Percentiles rank a stretch among this genome's conserved stretches.
These are phyloP conservation scores for Suillus discolor DNA, from an alignment of 768 basidiomycete genomes.

Conservation along the genomic window DNA sequence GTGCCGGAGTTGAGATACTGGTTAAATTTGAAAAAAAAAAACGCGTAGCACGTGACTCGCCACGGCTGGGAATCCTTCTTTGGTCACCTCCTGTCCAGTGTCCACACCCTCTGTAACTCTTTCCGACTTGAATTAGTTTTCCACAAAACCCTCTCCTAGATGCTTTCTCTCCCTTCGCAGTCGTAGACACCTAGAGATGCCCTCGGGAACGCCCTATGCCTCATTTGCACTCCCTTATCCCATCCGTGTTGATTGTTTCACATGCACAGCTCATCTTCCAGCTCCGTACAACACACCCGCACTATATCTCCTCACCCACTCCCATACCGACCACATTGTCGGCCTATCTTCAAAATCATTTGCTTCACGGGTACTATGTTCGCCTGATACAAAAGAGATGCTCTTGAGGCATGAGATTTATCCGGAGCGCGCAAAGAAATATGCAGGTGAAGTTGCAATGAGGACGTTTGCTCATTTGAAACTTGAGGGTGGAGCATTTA, in stretches of 20 bases:
- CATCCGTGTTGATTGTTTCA: constrained; percentile 89
- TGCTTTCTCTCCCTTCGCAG: not conserved
- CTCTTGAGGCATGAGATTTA: constrained; percentile 76
- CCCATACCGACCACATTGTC: constrained; percentile 84
- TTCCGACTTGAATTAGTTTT: not conserved
- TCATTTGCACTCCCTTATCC: constrained; percentile 77
- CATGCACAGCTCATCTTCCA: constrained; percentile 38
- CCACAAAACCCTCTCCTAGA: not conserved
- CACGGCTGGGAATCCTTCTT: not conserved
- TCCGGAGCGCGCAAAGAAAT: constrained; percentile 51
- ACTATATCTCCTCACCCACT: constrained; percentile 83
- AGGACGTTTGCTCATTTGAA: constrained; percentile 72
- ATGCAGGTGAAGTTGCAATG: constrained; percentile 18
- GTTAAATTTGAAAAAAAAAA: no score
- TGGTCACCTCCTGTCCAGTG: constrained; percentile 3
- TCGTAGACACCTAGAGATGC: constrained; percentile 48
- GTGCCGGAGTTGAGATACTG: no score
- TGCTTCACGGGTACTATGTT: constrained; percentile 73
- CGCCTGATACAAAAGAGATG: constrained; percentile 85
- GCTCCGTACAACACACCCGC: constrained; percentile 37
- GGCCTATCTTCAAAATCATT: constrained; percentile 81
- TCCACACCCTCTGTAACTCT: not conserved
- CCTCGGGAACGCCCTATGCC: constrained; percentile 74
- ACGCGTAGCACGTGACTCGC: not conserved
- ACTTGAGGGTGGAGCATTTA: constrained; percentile 56